phyloP scores from a whole-genome alignment of 192 early-diverging fungal species.

The Coemansia sp. region DNA sequence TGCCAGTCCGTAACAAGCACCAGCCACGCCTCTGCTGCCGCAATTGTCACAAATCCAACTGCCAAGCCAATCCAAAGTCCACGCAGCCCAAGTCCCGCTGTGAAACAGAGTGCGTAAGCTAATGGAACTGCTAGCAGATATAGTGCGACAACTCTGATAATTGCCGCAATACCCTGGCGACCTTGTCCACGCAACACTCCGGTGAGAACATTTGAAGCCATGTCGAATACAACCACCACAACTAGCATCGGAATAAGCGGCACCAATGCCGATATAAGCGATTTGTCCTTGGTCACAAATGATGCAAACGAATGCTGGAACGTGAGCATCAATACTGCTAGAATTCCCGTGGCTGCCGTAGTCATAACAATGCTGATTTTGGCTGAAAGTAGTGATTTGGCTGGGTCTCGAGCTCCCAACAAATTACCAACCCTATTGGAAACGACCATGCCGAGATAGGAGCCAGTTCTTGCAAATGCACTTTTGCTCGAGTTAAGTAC shows the following conservation, averaged over 20 bases:
- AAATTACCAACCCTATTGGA: conserved; percentile 81
- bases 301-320: conserved; percentile 57
- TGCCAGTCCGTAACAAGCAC: conserved; percentile 44
- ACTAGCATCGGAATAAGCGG: conserved; percentile 38
- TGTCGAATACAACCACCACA: conserved; percentile 51
- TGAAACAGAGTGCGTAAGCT: conserved; percentile 56
- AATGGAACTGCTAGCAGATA: conserved; percentile 58
- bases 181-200: conserved; percentile 60
- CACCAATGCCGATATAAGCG: conserved; percentile 19
- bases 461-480: conserved; percentile 71
- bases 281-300: conserved; percentile 52
- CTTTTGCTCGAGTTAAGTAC: conserved; percentile 72
- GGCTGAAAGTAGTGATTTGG: conserved; percentile 26
- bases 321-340: conserved; percentile 57
- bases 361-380: conserved; percentile 56
- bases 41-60: conserved; percentile 29
- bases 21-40: conserved; percentile 32
- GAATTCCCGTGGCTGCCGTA: conserved; percentile 25
- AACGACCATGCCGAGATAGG: conserved; percentile 69
- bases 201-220: conserved; percentile 61
- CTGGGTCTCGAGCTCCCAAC: conserved; percentile 60
- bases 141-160: conserved; percentile 48
- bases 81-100: conserved; percentile 55
- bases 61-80: conserved; percentile 66
- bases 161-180: conserved; percentile 55